Evolutionary conservation across 192 early-diverging fungal genomes (phyloP), one percentile per base, ranked within the genome.

Genomic region (Entomortierella beljakovae): DNA sequence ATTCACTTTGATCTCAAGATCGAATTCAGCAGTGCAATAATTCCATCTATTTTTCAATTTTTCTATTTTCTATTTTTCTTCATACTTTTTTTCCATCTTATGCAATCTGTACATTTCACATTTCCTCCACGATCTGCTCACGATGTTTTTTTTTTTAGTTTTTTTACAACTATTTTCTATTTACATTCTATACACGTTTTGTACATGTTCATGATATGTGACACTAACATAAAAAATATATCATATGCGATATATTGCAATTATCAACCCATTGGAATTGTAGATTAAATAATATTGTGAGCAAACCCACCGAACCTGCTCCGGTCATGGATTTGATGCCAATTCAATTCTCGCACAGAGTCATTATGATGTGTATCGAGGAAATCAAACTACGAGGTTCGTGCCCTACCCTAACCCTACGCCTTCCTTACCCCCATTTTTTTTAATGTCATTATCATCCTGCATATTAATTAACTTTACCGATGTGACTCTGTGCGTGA

Each of bases 361-460:
- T 77, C 33, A 77, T 77, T 48, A 77, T 69, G 74, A 68, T 60
- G 55, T 77, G 74, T 23, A 69, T 77, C 28, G 74, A 77, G 20
- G 74, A 77, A 43, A 77, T 77, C 74, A 77, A 77, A 25, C 54
- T 77, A 3, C 51, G 74, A 77, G 74, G 74, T 77, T 69, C 26
- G n/a, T 33, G 22, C 31, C 18, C 31, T 35, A 46, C 15, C 22
- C 40, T 23, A 31, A 50, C 22, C n/a, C n/a, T n/a, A n/a, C n/a
- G n/a, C n/a, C n/a, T n/a, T n/a, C n/a, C n/a, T n/a, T n/a, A n/a
- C n/a, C n/a, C n/a, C n/a, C n/a, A n/a, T n/a, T n/a, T n/a, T n/a
- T n/a, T n/a, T n/a, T n/a, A n/a, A n/a, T n/a, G n/a, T n/a, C n/a
- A n/a, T n/a, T n/a, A n/a, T n/a, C n/a, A 33, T 53, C 25, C 49